These are phyloP conservation scores for Mucor indicus DNA, from an alignment of 371 early-diverging fungal genomes.

Conservation along the genomic window DNA sequence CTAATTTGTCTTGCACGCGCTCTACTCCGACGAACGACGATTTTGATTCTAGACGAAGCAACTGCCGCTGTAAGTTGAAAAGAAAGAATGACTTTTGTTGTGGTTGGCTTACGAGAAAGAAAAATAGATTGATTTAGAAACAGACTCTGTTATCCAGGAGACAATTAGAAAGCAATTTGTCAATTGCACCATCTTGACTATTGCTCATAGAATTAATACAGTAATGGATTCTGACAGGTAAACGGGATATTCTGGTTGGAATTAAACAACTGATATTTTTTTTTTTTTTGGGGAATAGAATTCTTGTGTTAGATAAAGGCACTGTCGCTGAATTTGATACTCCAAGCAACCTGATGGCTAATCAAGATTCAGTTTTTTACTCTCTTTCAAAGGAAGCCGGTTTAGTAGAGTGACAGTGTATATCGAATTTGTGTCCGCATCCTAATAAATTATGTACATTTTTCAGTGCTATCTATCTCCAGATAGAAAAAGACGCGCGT, in stretches of 20 bases:
- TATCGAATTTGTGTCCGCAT: not conserved
- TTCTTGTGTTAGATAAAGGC: slow-evolving; percentile 81
- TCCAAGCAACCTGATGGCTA: slow-evolving; percentile 59
- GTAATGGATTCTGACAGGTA: slow-evolving; percentile 75
- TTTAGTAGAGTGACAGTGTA: slow-evolving; percentile 23
- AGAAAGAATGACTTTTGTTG: too few relatives aligned
- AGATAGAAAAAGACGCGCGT: too few relatives aligned
- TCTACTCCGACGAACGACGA: slow-evolving; percentile 64
- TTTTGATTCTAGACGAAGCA: slow-evolving; percentile 91
- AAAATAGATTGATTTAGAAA: slow-evolving; percentile 69
- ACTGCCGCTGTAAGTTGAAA: slow-evolving; percentile 70
- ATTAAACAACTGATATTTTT: not conserved
- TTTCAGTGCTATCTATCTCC: too few relatives aligned
- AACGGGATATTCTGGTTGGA: not conserved
- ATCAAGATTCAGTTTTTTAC: slow-evolving; percentile 65
- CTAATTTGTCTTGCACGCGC: slow-evolving; percentile 84
- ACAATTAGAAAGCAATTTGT: slow-evolving; percentile 84
- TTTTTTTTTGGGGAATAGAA: slow-evolving; percentile 20
- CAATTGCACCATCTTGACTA: slow-evolving; percentile 85
- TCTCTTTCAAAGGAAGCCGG: slow-evolving; percentile 73
- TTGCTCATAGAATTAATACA: slow-evolving; percentile 90
- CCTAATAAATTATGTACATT: too few relatives aligned
- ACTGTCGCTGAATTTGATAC: slow-evolving; percentile 75
- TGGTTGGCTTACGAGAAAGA: not conserved
- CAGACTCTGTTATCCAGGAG: slow-evolving; percentile 79